Conservation (phyloP, 768 basidiomycete species). For the Coprinopsis sp. region DNA sequence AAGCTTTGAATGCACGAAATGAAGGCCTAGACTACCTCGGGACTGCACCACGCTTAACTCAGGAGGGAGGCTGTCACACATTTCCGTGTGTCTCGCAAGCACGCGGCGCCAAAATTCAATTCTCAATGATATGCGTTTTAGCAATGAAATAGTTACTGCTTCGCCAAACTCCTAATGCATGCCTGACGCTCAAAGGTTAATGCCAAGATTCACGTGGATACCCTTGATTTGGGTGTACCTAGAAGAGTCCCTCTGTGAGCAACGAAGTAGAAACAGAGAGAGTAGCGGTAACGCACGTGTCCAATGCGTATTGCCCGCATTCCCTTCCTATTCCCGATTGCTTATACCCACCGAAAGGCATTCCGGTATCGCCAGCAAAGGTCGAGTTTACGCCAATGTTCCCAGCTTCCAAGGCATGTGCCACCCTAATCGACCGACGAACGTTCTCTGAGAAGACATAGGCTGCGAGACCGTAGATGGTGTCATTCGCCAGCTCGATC, state of each 20-base stretch:
- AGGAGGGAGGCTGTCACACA: no score
- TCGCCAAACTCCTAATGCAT: no score
- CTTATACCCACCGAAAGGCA: slow-evolving; percentile 74
- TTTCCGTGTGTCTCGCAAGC: no score
- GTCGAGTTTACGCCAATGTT: slow-evolving; percentile 55
- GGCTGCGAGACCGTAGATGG: slow-evolving; percentile 72
- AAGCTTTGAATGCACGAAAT: no score
- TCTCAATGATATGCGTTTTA: no score
- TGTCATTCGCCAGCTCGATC: slow-evolving; percentile 66
- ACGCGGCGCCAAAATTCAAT: no score
- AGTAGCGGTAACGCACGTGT: slow-evolving; percentile 34
- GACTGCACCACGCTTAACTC: no score
- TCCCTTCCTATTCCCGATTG: slow-evolving; percentile 70
- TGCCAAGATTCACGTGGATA: slow-evolving; percentile 9
- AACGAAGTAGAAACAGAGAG: neutral
- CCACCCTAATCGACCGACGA: slow-evolving; percentile 57
- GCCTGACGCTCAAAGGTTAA: slow-evolving; percentile 10
- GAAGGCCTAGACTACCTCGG: no score
- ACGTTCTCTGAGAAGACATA: slow-evolving; percentile 72
- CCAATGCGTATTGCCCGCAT: slow-evolving; percentile 58
- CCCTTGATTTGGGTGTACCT: slow-evolving; percentile 47
- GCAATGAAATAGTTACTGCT: no score
- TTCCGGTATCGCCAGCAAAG: slow-evolving; percentile 38
- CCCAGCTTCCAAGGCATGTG: slow-evolving; percentile 64
- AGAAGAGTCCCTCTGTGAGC: neutral